phyloP scores from a whole-genome alignment of 192 early-diverging fungal species.

The Podila epigama region DNA sequence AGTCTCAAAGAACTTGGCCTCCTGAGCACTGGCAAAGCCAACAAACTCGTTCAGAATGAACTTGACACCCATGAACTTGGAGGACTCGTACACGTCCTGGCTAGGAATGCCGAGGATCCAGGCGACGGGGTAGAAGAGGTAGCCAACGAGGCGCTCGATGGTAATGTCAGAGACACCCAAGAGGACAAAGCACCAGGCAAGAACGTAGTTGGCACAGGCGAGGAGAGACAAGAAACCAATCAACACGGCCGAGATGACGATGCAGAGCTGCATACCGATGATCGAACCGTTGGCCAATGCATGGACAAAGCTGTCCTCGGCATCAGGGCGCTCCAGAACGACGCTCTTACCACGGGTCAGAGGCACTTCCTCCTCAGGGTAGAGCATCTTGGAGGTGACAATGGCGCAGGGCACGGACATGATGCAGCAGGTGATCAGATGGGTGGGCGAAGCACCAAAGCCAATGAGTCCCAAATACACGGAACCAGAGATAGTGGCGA shows the following conservation, averaged over 20 bases:
- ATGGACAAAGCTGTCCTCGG: slow-evolving; percentile 79
- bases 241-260: slow-evolving; percentile 79
- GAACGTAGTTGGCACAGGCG: slow-evolving; percentile 69
- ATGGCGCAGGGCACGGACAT: slow-evolving; percentile 91
- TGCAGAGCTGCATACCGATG: slow-evolving; percentile 75
- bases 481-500: slow-evolving; percentile 90
- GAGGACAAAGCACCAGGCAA: slow-evolving; percentile 76
- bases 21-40: slow-evolving; percentile 62
- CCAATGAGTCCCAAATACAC: slow-evolving; percentile 77
- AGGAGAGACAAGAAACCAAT: slow-evolving; percentile 80
- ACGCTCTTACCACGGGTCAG: slow-evolving; percentile 74
- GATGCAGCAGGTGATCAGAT: slow-evolving; percentile 84
- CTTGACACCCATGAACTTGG: slow-evolving; percentile 73
- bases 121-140: slow-evolving; percentile 79
- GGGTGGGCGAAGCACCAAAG: slow-evolving; percentile 68
- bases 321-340: slow-evolving; percentile 62
- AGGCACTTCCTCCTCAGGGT: slow-evolving; percentile 85
- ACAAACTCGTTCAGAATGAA: slow-evolving; percentile 80
- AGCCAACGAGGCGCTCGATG: slow-evolving; percentile 76
- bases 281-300: slow-evolving; percentile 86
- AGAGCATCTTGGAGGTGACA: slow-evolving; percentile 84
- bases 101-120: slow-evolving; percentile 72
- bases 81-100: slow-evolving; percentile 51
- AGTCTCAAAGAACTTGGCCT: slow-evolving; percentile 39
- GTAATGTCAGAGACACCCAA: slow-evolving; percentile 65